These are phyloP conservation scores for Aspergillus nomiae DNA, from an alignment of 2,329 filamentous ascomycete genomes.

Conservation along the genomic window DNA sequence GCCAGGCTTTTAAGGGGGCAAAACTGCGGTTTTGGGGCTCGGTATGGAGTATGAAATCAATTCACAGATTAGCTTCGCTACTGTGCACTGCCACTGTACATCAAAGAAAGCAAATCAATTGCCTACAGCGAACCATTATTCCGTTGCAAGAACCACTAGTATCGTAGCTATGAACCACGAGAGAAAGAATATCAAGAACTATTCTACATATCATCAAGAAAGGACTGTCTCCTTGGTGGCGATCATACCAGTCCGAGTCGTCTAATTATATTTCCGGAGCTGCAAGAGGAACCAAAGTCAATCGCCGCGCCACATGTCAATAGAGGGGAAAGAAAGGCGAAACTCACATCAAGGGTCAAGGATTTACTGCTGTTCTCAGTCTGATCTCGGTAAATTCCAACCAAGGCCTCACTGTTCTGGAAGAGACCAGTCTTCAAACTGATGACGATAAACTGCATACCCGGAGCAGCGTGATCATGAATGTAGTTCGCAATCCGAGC, in stretches of 20 bases:
- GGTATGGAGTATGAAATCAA: neutral
- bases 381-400: slow-evolving; percentile 95
- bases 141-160: neutral
- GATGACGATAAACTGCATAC: slow-evolving; percentile 99
- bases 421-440: slow-evolving; percentile 93
- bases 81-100: neutral
- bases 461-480: slow-evolving; percentile 86
- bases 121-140: neutral
- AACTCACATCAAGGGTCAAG: slow-evolving; percentile 90
- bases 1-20: neutral
- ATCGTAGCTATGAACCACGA: slow-evolving; percentile 4
- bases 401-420: slow-evolving; percentile 92
- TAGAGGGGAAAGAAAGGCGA: neutral
- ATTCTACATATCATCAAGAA: slow-evolving; percentile 14
- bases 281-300: slow-evolving; percentile 18
- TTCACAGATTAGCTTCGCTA: neutral
- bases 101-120: neutral
- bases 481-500: slow-evolving; percentile 97
- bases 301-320: neutral
- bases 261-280: slow-evolving; percentile 40
- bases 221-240: neutral
- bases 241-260: neutral
- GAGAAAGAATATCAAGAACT: slow-evolving; percentile 1
- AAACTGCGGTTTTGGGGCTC: neutral
- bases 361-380: slow-evolving; percentile 88